These are phyloP conservation scores for Pilatotrama ljubarskyi DNA, from an alignment of 768 basidiomycete genomes.

Conservation along the genomic window DNA sequence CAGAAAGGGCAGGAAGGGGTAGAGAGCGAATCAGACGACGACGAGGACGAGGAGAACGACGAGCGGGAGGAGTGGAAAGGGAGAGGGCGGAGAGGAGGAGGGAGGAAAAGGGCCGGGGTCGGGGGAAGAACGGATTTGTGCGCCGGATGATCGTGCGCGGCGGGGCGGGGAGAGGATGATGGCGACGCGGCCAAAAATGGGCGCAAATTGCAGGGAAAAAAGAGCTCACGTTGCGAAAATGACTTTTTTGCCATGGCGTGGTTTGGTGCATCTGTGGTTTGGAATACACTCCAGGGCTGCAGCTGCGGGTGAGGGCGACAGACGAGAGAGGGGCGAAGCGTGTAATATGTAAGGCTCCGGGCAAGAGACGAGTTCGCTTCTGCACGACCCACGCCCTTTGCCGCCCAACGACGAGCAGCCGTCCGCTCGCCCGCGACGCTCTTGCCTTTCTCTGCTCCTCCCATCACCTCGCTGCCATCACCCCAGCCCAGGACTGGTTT, in stretches of 20 bases:
- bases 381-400: not conserved
- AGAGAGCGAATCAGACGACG: not conserved
- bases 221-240: conserved; percentile 20
- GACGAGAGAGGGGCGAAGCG: conserved; percentile 19
- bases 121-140: conserved; percentile 12
- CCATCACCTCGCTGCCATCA: not conserved
- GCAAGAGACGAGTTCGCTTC: not conserved
- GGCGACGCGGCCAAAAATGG: conserved; percentile 3
- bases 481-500: not conserved
- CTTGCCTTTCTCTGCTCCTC: conserved; percentile 1
- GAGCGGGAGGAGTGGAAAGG: not conserved
- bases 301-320: conserved; percentile 1
- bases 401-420: conserved; percentile 3
- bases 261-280: conserved; percentile 23
- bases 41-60: not conserved
- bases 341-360: conserved; percentile 20
- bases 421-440: conserved; percentile 2
- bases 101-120: conserved; percentile 12
- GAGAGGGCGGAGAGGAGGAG: not conserved
- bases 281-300: conserved; percentile 25
- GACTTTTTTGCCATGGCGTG: conserved; percentile 30
- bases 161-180: conserved; percentile 5
- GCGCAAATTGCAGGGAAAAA: not conserved
- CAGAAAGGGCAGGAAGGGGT: not conserved
- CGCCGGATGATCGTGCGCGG: conserved; percentile 9